Base-by-base conservation (phyloP, 768 basidiomycete genomes). In the Chalciporus pseudorubinellus region DNA sequence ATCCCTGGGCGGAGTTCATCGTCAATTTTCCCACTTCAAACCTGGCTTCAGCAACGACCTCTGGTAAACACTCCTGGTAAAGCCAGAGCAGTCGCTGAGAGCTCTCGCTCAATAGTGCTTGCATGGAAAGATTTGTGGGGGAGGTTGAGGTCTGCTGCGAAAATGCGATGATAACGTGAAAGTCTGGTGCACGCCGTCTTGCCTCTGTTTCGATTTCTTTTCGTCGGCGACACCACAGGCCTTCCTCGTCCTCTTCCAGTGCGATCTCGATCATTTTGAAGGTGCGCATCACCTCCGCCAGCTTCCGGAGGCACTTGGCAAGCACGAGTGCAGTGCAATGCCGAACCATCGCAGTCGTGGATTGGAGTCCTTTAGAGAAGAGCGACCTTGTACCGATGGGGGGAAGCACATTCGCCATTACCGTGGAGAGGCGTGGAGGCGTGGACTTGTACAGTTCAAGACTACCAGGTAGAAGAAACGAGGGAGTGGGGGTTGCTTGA, bases 21-120 rank as follows among this genome's bases (percentile, higher is more conserved):
- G 74, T 73, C 19, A 95, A 63, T 65, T 92, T 92, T 2, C 91
- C 91, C 33, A 87, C 82, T 66, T 98, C 95, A 59, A 95, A 98
- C 44, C 84, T 76, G 22, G 83, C 83, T 65, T 94, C 92, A 0
- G 83, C 81, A 4, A 89, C 85, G 1, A 92, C 70, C 1, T 77
- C 72, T 0, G 92, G 90, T 24, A 95, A 67, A 52, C 82, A 84
- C 20, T 76, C 76, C 59, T 95, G 90, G 64, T 97, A 98, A 44
- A 95, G 75, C 80, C 87, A 89, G 53, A 97, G 71, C 38, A 98
- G 67, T 22, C 93, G 70, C 57, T 93, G 83, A 1, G 93, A 83
- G 44, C 81, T 79, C 70, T 98, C 95, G 0, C 85, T 79, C 24
- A 97, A 70, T 55, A 98, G 67, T 0, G 83, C 82, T 0, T 68